Percentiles rank a stretch among this genome's conserved stretches.
These are phyloP conservation scores for Russula sp. DNA, from an alignment of 768 basidiomycete genomes.

Conservation along the genomic window DNA sequence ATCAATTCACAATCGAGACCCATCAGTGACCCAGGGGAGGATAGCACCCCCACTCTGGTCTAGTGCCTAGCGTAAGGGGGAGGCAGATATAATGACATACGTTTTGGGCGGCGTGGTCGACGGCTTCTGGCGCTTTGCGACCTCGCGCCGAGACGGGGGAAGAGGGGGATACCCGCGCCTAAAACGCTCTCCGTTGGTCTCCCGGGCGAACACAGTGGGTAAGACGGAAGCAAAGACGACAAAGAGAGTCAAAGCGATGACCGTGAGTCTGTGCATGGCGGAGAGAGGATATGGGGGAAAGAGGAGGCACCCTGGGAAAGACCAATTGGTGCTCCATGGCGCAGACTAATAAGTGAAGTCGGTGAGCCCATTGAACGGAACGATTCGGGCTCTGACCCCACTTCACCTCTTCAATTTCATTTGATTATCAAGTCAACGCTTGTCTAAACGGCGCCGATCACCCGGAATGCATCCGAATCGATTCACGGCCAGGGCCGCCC, in stretches of 20 bases:
- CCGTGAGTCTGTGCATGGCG: slow-evolving; percentile 4
- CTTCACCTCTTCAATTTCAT: background rate
- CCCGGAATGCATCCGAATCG: background rate
- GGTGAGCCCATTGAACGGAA: background rate
- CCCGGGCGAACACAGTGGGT: background rate
- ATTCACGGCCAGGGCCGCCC: slow-evolving; percentile 3
- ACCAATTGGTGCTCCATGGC: background rate
- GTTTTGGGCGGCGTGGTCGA: background rate
- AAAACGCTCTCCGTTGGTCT: slow-evolving; percentile 20
- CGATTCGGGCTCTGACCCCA: background rate
- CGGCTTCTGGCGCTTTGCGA: background rate
- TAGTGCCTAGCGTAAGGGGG: background rate
- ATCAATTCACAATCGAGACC: background rate
- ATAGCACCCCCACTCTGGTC: background rate
- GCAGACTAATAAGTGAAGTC: background rate
- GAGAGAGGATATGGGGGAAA: background rate
- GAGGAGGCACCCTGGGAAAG: background rate
- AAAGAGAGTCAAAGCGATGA: background rate
- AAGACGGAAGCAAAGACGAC: slow-evolving; percentile 9
- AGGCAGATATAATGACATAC: background rate
- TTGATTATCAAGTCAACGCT: background rate
- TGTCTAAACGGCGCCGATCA: background rate
- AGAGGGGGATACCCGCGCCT: slow-evolving; percentile 15
- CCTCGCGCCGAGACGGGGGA: slow-evolving; percentile 1
- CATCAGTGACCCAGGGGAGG: background rate